These are phyloP conservation scores for Starmerella scarabaei DNA, from an alignment of 805 yeast species.

Conservation along the genomic window DNA sequence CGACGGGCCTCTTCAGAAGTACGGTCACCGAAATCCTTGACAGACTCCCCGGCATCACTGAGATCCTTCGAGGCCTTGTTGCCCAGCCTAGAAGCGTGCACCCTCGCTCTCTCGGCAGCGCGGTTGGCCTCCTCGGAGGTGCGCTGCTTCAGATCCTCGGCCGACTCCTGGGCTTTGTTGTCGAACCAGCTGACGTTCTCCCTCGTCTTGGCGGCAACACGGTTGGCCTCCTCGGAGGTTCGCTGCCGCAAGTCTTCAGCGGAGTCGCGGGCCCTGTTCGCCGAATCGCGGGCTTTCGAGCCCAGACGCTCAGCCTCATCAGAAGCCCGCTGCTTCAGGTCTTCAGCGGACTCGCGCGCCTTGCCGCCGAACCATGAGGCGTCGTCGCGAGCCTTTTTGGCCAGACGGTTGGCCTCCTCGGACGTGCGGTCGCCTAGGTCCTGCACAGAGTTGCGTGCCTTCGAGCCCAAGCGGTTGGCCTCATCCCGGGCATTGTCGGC, in stretches of 20 bases:
- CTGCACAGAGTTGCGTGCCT: background rate
- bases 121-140: background rate
- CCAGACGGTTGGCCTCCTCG: constrained; percentile 4
- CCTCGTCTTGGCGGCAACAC: background rate
- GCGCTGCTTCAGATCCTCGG: too few relatives aligned
- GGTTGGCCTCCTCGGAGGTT: background rate
- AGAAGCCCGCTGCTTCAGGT: too few relatives aligned
- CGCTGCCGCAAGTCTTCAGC: background rate
- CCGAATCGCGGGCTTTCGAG: too few relatives aligned
- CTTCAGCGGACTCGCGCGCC: too few relatives aligned
- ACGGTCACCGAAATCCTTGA: background rate
- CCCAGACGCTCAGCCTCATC: too few relatives aligned
- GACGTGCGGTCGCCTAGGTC: too few relatives aligned
- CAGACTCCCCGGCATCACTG: constrained; percentile 2
- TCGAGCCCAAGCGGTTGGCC: too few relatives aligned
- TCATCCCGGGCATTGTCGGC: background rate
- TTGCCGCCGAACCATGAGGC: background rate
- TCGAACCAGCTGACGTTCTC: background rate
- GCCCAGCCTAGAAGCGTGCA: background rate
- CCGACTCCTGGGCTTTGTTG: too few relatives aligned
- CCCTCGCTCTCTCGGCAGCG: background rate
- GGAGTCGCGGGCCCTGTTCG: background rate
- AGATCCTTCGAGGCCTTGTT: background rate
- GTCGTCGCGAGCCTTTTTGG: background rate
- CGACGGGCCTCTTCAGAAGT: background rate